Evolutionary conservation across 352 stramenopile genomes (phyloP), one percentile per base, ranked within the genome.

Genomic region (Elongisporangium anandrum): DNA sequence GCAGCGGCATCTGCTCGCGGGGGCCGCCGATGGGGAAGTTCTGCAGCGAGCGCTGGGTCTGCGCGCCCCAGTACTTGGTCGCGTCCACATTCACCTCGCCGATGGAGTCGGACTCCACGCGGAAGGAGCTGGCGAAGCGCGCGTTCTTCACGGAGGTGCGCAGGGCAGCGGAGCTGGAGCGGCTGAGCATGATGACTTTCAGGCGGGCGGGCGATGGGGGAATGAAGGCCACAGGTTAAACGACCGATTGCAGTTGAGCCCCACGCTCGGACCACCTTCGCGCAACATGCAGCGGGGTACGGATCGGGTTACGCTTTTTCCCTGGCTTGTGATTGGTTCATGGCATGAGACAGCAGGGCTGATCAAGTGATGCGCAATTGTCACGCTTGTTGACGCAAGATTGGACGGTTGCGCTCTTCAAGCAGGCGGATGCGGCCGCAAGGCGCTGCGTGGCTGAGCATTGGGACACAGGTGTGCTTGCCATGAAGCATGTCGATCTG

Each of bases 11-110:
- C 50, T 84, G 87, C 53, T 93, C 90, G 47, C 77, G 75, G 4
- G 60, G 64, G 21, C 88, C 88, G 29, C 95, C 96, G 65, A 99
- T 98, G 29, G 90, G 90, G 73, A 99, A 99, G 79, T 99, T 99
- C 65, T 92, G 62, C 39, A 98, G 79, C 29, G 90, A 98, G 63
- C 96, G 88, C 81, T 99, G 93, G 15, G 96, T 99, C 73, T 98
- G 92, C 24, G 84, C 92, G n/a, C 92, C 92, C 87, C 89, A 98
- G 62, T 96, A 96, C 65, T 83, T 92, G 59, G 88, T 75, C 50
- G 74, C 61, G 48, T 92, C 85, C 24, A 97, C 89, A 38, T 92
- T 17, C 17, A 96, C 79, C 48, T 91, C 70, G 38, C 89, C 89
- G 52, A 97, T 90, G 20, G 78, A 88, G 65, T 95, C 85, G 52